These are phyloP conservation scores for Irpex rosettiformis DNA, from an alignment of 1,284 basidiomycete genomes.

Conservation along the genomic window DNA sequence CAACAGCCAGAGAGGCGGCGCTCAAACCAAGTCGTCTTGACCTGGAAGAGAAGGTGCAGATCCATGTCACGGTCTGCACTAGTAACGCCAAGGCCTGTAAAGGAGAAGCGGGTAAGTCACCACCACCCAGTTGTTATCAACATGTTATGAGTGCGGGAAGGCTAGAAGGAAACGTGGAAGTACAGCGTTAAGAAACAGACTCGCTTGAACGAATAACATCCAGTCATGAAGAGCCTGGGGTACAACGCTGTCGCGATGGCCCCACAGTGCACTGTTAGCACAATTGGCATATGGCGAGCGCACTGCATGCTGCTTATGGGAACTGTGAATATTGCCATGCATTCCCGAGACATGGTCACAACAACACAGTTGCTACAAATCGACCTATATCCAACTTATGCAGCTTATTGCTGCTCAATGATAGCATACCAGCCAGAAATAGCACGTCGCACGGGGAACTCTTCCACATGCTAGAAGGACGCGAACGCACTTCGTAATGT, in stretches of 20 bases:
- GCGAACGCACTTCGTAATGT: not conserved
- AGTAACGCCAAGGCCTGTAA: constrained; percentile 8
- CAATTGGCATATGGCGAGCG: not conserved
- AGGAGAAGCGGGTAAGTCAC: not conserved
- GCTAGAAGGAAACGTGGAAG: not conserved
- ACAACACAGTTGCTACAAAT: not conserved
- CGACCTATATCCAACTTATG: not conserved
- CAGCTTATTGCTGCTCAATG: not conserved
- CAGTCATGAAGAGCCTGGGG: not conserved
- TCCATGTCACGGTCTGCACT: constrained; percentile 11
- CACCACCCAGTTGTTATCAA: constrained; percentile 4
- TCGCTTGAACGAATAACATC: constrained; percentile 8
- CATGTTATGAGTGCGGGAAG: constrained; percentile 4
- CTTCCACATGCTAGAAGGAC: not conserved
- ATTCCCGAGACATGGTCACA: not conserved
- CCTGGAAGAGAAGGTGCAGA: constrained; percentile 8
- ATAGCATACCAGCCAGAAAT: not conserved
- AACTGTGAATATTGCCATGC: constrained; percentile 1
- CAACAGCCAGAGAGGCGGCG: not conserved
- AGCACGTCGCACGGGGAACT: not conserved
- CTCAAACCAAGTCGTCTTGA: constrained; percentile 8
- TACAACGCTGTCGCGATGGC: not conserved
- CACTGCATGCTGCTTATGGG: not conserved
- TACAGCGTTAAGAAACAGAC: constrained; percentile 3
- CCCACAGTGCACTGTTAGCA: not conserved